These are phyloP conservation scores for Rhododendron vialii DNA, from an alignment of 148 eudicot genomes.

Conservation along the genomic window DNA sequence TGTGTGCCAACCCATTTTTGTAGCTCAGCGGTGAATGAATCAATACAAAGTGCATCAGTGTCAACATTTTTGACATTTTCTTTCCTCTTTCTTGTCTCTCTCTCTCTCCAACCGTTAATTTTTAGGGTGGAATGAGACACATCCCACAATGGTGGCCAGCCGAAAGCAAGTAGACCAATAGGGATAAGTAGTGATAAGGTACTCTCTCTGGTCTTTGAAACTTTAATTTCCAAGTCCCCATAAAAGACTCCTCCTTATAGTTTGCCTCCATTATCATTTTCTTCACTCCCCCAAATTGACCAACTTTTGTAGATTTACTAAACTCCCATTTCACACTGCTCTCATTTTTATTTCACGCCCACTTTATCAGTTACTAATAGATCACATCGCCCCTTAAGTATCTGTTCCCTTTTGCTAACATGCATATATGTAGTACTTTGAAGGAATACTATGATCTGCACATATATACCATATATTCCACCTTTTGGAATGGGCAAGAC, in stretches of 20 bases:
- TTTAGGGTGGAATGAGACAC: slow-evolving; percentile 1
- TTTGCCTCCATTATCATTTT: background rate
- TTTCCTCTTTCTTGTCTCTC: background rate
- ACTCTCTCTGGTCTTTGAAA: background rate
- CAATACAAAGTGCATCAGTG: background rate
- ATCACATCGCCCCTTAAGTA: background rate
- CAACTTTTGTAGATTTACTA: background rate
- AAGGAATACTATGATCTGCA: background rate
- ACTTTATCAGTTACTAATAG: background rate
- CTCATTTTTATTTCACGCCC: background rate
- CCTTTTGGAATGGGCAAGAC: background rate
- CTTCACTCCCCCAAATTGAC: background rate
- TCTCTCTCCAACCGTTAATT: background rate
- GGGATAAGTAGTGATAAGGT: slow-evolving; percentile 14
- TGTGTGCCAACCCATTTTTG: background rate
- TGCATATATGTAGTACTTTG: background rate
- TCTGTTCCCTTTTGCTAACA: background rate
- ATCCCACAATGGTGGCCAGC: slow-evolving; percentile 10
- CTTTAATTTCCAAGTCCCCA: slow-evolving; percentile 14
- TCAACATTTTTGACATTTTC: background rate
- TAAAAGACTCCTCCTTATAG: background rate
- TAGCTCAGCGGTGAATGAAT: no score
- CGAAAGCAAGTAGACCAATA: background rate
- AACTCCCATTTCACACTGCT: background rate
- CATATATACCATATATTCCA: background rate